phyloP scores from a whole-genome alignment of 23 red algal species.

The Pyropia yezoensis region DNA sequence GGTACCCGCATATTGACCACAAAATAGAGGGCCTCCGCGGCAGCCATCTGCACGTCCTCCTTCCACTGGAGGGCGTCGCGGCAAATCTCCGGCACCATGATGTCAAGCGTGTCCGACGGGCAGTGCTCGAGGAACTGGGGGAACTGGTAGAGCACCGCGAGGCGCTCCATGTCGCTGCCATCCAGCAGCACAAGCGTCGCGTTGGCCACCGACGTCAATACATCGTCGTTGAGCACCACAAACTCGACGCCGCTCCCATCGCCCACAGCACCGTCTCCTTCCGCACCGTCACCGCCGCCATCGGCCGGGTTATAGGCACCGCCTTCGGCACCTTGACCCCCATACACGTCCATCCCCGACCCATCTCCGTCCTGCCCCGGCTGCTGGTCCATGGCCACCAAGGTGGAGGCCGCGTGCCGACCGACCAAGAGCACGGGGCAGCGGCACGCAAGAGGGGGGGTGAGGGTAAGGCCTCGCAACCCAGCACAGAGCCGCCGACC shows the following conservation, averaged over 20 bases:
- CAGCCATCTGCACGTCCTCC: conserved; percentile 64
- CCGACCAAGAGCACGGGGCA: too few species aligned
- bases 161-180: conserved; percentile 61
- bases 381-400: too few species aligned
- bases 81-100: conserved; percentile 78
- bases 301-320: too few species aligned
- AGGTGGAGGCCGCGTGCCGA: too few species aligned
- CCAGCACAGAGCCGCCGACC: too few species aligned
- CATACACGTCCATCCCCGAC: too few species aligned
- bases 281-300: too few species aligned
- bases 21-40: conserved; percentile 79
- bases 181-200: conserved; percentile 70
- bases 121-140: conserved; percentile 89
- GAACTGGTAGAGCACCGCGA: conserved; percentile 82
- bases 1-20: conserved; percentile 65
- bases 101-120: conserved; percentile 54
- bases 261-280: too few species aligned
- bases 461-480: too few species aligned
- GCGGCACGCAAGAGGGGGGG: too few species aligned
- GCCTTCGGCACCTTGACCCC: too few species aligned
- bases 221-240: conserved; percentile 70
- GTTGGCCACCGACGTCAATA: conserved; percentile 71
- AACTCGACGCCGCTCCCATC: conserved; percentile 33
- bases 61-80: conserved; percentile 65
- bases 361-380: too few species aligned